Base-by-base conservation (phyloP, 225 moss, liverwort and hornwort genomes). In the Physcomitrium patens region DNA sequence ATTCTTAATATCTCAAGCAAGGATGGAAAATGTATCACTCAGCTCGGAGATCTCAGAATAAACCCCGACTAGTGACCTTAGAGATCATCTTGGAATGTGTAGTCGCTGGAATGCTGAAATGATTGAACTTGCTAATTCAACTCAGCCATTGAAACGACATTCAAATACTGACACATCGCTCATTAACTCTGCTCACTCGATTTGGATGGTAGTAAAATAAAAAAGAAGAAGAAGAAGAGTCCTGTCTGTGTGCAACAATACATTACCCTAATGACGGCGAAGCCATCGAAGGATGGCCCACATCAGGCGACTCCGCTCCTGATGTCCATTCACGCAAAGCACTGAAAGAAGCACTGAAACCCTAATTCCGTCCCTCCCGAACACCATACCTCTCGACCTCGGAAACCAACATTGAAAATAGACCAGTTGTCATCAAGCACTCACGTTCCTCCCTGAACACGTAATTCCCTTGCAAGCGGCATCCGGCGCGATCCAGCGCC, bases 401-500 rank as follows among this genome's bases (percentile, higher is more conserved):
- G 12, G 11, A 10, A 63, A 22, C 31, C 28, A 27, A 13, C 56
- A 69, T 43, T 57, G 43, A 50, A 16, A 48, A 17, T 16, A 70
- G 53, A 10, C 10, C 37, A 56, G 45, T 18, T n/a, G 16, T 15
- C n/a, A 60, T 31, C 7, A 65, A 37, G 26, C 45, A 66, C 66
- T 71, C 75, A 82, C 82, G 41, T 11, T 82, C 82, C 9, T 82
- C 80, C 47, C 63, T 46, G 20, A 86, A 86, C 22, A 13, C 1
- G 23, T 71, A 66, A 7, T 76, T 67, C 13, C 83, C 83, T 60
- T 83, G 83, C 68, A 86, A 63, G 7, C 77, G 65, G 80, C 86
- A 86, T 67, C 86, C 77, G 22, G 77, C 63, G 47, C 86, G 77
- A 5, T 86, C 86, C 37, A 86, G 71, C 47, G 86, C 86, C 71